A percentile compares a stretch with the other conserved stretches of the same genome.
Evolutionary conservation across 768 basidiomycete species (phyloP).

Genomic region (Lactarius pseudohatsudake): DNA sequence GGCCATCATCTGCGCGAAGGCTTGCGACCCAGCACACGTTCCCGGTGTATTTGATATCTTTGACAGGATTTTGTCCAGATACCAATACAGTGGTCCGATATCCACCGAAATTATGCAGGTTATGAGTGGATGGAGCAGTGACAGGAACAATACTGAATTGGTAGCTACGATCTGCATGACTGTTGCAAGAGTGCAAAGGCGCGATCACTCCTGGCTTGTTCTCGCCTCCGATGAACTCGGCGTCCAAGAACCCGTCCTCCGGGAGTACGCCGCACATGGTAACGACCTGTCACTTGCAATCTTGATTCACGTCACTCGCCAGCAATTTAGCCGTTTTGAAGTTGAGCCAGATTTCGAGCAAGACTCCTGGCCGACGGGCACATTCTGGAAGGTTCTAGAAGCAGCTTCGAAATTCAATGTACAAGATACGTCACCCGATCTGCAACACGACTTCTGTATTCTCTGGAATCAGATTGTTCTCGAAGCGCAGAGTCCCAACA

Average conservation of each 20-base stretch:
- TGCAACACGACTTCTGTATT: too few species aligned
- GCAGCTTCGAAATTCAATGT: too few species aligned
- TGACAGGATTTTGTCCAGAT: neutral
- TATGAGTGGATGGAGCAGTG: neutral
- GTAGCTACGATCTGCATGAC: too few species aligned
- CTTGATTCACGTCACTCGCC: neutral
- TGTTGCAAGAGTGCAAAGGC: neutral
- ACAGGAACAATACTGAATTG: neutral
- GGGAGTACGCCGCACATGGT: neutral
- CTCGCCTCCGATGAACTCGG: neutral
- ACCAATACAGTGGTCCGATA: neutral
- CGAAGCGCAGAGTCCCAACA: too few species aligned
- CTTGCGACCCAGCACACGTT: neutral
- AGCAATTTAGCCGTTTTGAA: neutral
- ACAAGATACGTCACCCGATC: too few species aligned
- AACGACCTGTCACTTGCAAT: neutral
- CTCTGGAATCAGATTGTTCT: too few species aligned
- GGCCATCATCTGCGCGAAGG: neutral
- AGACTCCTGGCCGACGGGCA: too few species aligned
- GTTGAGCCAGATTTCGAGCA: too few species aligned
- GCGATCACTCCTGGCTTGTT: neutral
- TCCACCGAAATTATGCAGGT: neutral
- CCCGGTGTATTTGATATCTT: neutral
- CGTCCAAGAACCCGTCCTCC: neutral
- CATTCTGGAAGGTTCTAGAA: too few species aligned